Conservation (phyloP, 2,329 filamentous ascomycete species). For the Thelonectria rubi region DNA sequence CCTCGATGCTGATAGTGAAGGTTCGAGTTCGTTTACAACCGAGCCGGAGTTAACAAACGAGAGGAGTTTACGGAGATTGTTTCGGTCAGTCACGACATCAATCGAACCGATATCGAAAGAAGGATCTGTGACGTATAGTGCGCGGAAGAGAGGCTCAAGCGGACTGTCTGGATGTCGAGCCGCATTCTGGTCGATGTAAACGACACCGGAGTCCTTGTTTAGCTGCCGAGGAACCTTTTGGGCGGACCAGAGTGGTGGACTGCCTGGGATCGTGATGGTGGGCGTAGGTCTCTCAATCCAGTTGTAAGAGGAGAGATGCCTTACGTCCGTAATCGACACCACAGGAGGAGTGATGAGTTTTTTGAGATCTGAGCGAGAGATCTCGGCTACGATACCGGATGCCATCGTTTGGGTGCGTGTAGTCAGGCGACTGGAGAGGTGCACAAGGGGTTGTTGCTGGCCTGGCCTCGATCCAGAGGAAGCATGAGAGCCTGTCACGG, state of each 20-base stretch:
- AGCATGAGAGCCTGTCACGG: too few species aligned
- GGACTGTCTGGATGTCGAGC: slow-evolving; percentile 54
- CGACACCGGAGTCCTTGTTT: slow-evolving; percentile 50
- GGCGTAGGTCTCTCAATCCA: slow-evolving; percentile 17
- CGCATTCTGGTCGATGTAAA: slow-evolving; percentile 57
- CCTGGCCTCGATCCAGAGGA: too few species aligned
- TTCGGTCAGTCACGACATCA: slow-evolving; percentile 57
- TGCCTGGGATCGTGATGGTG: slow-evolving; percentile 37
- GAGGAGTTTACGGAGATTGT: slow-evolving; percentile 60
- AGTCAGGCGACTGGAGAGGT: too few species aligned
- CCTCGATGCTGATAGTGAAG: slow-evolving; percentile 55
- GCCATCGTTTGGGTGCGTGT: background rate
- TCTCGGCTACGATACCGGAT: slow-evolving; percentile 2
- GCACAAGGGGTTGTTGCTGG: too few species aligned
- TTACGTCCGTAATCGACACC: slow-evolving; percentile 10
- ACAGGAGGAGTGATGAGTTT: slow-evolving; percentile 4
- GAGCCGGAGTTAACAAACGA: slow-evolving; percentile 49
- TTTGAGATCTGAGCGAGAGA: slow-evolving; percentile 15
- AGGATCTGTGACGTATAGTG: slow-evolving; percentile 51
- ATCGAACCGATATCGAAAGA: slow-evolving; percentile 49
- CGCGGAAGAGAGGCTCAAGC: slow-evolving; percentile 57
- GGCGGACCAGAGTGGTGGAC: slow-evolving; percentile 47
- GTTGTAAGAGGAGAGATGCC: slow-evolving; percentile 20
- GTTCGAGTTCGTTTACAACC: slow-evolving; percentile 39
- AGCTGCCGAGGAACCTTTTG: slow-evolving; percentile 39